A percentile compares a stretch with the other conserved stretches of the same genome.
These are phyloP conservation scores for Pythium apleroticum DNA, from an alignment of 352 stramenopile species.

Conservation along the genomic window DNA sequence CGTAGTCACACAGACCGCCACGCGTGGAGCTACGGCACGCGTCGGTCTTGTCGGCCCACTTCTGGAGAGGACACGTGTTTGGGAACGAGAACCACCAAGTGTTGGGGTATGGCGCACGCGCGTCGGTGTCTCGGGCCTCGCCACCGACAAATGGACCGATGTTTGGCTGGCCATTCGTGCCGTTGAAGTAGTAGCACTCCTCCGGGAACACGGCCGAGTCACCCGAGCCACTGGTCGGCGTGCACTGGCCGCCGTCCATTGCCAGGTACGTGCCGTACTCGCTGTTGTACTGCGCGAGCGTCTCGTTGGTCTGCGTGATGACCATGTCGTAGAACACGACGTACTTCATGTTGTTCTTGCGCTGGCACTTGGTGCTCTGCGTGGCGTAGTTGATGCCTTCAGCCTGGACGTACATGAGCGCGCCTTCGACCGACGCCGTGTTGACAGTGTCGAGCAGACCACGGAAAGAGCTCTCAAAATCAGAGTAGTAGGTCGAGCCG, in stretches of 20 bases:
- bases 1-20: constrained; percentile 48
- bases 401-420: constrained; percentile 87
- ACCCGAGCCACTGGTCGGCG: constrained; percentile 34
- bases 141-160: constrained; percentile 70
- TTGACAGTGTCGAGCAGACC: constrained; percentile 83
- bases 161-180: constrained; percentile 55
- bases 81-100: constrained; percentile 84
- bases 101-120: constrained; percentile 69
- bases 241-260: constrained; percentile 69
- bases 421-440: constrained; percentile 72
- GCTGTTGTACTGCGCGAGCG: constrained; percentile 60
- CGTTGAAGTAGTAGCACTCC: constrained; percentile 77
- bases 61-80: constrained; percentile 53
- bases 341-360: constrained; percentile 83
- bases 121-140: constrained; percentile 46
- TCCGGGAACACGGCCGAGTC: constrained; percentile 37
- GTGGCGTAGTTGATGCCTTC: constrained; percentile 84
- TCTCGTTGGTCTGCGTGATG: constrained; percentile 77
- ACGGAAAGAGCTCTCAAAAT: constrained; percentile 48
- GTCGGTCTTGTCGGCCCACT: constrained; percentile 44
- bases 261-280: constrained; percentile 72
- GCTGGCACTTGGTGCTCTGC: constrained; percentile 53
- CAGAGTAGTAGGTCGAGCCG: constrained; percentile 45
- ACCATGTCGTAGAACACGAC: constrained; percentile 84
- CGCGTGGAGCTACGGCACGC: constrained; percentile 36